Base-by-base conservation (phyloP, 1,284 basidiomycete genomes). In the Rugiboletus extremiorientalis region DNA sequence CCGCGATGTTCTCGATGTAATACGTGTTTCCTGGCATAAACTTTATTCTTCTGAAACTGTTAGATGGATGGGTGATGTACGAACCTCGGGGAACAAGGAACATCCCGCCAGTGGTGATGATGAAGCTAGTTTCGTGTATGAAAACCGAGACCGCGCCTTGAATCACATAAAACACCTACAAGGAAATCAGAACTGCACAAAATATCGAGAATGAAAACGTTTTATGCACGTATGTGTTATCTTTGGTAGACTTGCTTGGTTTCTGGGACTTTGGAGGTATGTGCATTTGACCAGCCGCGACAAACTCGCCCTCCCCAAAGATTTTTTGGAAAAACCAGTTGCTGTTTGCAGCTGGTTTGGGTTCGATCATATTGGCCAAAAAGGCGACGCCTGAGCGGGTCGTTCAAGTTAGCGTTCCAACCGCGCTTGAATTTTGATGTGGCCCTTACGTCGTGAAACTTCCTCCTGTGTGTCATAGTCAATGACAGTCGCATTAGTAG, bases 301-400 rank as follows among this genome's bases (percentile, higher is more conserved):
- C 87, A 69, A 93, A 96, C 48, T 92, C 87, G 48, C 86, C 89
- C 62, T 98, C 94, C n/a, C 88, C 87, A 71, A 97, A 97, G n/a
- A 96, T 84, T 74, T 96, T 97, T 70, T 97, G 89, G 71, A 95
- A 99, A 30, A 77, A 78, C 84, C 96, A 99, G 25, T 83, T 79
- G 44, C 81, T 81, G 51, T 83, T 83, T 18, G 81, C 82, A 5
- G 84, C 80, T 20, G 82, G 75, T 52, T 77, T 78, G n/a, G 85
- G 85, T 2, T 81, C 67, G 23, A 91, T 77, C 78, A 85, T 83
- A 47, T 76, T 80, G n/a, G 83, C 76, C 15, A 91, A 87, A 69
- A 85, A 93, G 6, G 87, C 89, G 58, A 96, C 82, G 41, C 88
- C 92, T 89, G 64, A 25, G 55, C 2, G 47, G 5, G 28, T 33